Percentiles rank a stretch among this genome's conserved stretches.
Evolutionary conservation across 148 eudicot genomes (phyloP).

Genomic region (Hydrangea macrophylla): DNA sequence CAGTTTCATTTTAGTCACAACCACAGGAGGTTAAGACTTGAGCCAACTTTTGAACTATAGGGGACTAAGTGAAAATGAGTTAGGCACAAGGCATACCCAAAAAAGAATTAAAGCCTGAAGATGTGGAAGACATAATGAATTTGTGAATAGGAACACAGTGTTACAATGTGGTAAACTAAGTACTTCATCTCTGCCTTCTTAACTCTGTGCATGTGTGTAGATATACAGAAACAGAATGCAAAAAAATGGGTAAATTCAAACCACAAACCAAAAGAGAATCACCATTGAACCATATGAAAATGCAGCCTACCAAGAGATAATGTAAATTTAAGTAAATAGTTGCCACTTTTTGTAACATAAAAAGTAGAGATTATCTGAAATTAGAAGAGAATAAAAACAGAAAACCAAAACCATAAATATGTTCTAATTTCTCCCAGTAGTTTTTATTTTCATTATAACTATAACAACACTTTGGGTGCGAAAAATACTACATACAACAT

Average conservation of each 20-base stretch:
- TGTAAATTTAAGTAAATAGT: not conserved
- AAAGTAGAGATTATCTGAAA: not conserved
- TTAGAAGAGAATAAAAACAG: not conserved
- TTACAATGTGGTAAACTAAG: not conserved
- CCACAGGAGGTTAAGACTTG: too few relatives aligned
- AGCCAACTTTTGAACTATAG: too few relatives aligned
- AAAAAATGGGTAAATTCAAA: not conserved
- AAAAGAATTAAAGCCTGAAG: not conserved
- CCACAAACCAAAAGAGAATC: too few relatives aligned
- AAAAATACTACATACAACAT: not conserved
- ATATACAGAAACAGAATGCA: not conserved
- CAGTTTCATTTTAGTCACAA: too few relatives aligned
- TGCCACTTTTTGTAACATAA: not conserved
- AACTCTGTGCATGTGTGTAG: too few relatives aligned
- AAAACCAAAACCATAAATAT: not conserved
- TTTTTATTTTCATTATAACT: constrained; percentile 8
- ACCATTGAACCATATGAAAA: too few relatives aligned
- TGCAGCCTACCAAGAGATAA: not conserved
- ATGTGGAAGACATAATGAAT: constrained; percentile 5
- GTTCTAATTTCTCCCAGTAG: not conserved
- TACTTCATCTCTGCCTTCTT: not conserved
- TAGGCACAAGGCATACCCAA: not conserved
- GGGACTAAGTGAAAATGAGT: too few relatives aligned
- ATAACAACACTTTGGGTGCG: not conserved
- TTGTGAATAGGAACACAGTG: constrained; percentile 4